Percentiles rank a stretch among this genome's conserved stretches.
These are phyloP conservation scores for Epichloe sp. DNA, from an alignment of 2,329 filamentous ascomycete genomes.

Conservation along the genomic window DNA sequence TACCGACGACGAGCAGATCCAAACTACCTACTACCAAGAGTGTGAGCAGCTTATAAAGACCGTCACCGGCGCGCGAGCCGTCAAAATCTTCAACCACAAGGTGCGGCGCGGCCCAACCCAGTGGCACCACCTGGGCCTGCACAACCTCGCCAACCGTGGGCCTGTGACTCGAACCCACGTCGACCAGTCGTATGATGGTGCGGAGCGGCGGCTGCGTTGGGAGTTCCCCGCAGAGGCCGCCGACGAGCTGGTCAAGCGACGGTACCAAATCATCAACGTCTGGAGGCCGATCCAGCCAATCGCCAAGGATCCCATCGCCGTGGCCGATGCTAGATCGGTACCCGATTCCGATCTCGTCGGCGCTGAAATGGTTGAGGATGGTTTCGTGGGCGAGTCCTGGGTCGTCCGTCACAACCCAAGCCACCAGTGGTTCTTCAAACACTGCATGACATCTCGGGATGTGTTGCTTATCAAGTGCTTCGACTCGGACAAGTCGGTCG, in stretches of 20 bases:
- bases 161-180: constrained; percentile 28
- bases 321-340: constrained; percentile 38
- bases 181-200: constrained; percentile 38
- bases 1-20: constrained; percentile 44
- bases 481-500: constrained; percentile 44
- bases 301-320: constrained; percentile 34
- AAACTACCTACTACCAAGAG: constrained; percentile 57
- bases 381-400: constrained; percentile 35
- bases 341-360: constrained; percentile 37
- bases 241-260: constrained; percentile 19
- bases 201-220: constrained; percentile 18
- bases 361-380: constrained; percentile 35
- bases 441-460: constrained; percentile 36
- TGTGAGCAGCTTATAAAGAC: constrained; percentile 52
- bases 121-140: constrained; percentile 55
- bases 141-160: constrained; percentile 44
- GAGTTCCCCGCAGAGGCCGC: constrained; percentile 33
- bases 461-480: constrained; percentile 49
- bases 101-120: constrained; percentile 39
- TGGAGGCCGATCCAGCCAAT: constrained; percentile 25
- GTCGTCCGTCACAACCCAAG: constrained; percentile 25
- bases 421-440: constrained; percentile 41
- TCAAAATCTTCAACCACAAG: constrained; percentile 63
- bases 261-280: constrained; percentile 42
- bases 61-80: constrained; percentile 41